phyloP scores from a whole-genome alignment of 305 asterid species.

The Fraxinus sp. region DNA sequence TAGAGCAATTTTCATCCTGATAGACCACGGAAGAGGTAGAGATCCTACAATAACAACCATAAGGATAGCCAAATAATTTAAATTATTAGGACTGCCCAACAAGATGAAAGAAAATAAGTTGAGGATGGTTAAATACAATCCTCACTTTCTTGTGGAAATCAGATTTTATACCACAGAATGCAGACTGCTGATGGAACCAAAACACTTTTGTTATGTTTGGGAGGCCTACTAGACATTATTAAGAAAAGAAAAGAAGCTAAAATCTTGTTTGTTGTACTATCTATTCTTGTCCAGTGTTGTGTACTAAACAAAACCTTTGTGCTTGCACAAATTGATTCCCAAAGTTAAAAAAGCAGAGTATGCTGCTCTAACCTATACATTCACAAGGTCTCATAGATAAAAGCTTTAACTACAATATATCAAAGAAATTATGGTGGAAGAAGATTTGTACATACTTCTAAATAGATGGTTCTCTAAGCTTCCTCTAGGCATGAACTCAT shows the following conservation, averaged over 20 bases:
- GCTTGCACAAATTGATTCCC: not conserved
- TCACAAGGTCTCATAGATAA: not conserved
- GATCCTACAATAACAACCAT: constrained; percentile 57
- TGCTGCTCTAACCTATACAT: too few species aligned
- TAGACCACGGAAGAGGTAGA: constrained; percentile 57
- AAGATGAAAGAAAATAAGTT: not conserved
- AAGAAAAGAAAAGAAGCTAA: not conserved
- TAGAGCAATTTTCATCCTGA: not conserved
- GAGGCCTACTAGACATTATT: not conserved
- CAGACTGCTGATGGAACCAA: not conserved
- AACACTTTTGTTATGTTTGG: not conserved
- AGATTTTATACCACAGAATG: not conserved
- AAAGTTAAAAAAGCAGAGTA: too few species aligned
- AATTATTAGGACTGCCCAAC: not conserved
- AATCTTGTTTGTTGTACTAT: not conserved
- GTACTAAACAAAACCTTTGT: not conserved
- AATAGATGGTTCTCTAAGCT: constrained; percentile 95
- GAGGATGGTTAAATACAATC: not conserved
- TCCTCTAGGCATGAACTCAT: constrained; percentile 97
- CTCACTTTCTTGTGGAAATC: not conserved
- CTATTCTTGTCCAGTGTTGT: not conserved
- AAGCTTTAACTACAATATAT: constrained; percentile 12
- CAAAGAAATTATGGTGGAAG: constrained; percentile 12
- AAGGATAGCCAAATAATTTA: not conserved
- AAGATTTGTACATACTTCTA: constrained; percentile 57